Base-by-base conservation (phyloP, 148 eudicot genomes). In the Nepenthes gracilis region DNA sequence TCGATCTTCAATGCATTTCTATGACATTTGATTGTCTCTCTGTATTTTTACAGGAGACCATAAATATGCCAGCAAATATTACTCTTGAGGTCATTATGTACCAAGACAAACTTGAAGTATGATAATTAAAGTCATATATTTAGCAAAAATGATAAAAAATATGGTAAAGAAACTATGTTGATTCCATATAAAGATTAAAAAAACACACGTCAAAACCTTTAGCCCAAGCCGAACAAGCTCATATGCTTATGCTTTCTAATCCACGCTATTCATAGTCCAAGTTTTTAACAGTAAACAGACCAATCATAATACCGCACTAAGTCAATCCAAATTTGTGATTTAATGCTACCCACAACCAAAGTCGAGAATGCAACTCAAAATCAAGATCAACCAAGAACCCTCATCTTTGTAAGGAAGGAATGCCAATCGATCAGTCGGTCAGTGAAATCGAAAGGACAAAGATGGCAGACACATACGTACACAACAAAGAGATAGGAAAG, bases 51-150 rank as follows among this genome's bases (percentile, higher is more conserved):
- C 61, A 94, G 72, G 62, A 94, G 99, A 66, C 99, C 99, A 71
- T 86, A 94, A 33, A 94, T 97, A 81, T 94, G 99, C 99, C 99
- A 94, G 73, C 97, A 94, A 64, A 94, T 95, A 70, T 94, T 97
- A 78, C 99, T 94, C 81, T 89, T 89, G 59, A 94, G 83, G 76
- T 94, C 99, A 85, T 94, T 86, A 97, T 94, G 89, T 68, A 70
- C 43, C 57, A 51, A 47, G 37, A 66, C 50, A 64, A 57, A 33
- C 47, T 38, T 48, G 55, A 14, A 12, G 35, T 57, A 0, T 40
- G 45, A 0, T 43, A 43, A 59, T 40, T 4, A 40, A 3, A 40
- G 58, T 12, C 9, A 48, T 37, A 36, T 35, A 60, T 43, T 43
- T 33, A 60, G 23, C 35, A n/a, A 40, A 43, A 12, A 43, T 67